Conservation (phyloP, 1,139 yeast species). For the Protomyces inundatus region DNA sequence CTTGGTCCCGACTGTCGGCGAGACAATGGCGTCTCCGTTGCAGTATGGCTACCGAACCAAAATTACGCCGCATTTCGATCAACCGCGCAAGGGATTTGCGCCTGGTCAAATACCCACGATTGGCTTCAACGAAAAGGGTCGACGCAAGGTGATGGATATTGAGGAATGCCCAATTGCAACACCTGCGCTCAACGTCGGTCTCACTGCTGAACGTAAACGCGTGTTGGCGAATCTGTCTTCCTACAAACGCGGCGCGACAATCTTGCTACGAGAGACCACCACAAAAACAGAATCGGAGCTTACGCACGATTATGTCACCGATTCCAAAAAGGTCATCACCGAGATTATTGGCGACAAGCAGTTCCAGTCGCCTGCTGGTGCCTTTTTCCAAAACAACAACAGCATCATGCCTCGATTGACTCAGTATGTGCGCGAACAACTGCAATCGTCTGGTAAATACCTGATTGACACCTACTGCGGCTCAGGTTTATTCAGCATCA, state of each 20-base stretch:
- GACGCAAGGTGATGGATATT: slow-evolving; percentile 76
- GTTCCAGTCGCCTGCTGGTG: slow-evolving; percentile 77
- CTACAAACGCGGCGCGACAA: slow-evolving; percentile 80
- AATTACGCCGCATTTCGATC: slow-evolving; percentile 89
- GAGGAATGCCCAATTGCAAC: slow-evolving; percentile 94
- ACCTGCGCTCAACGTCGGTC: slow-evolving; percentile 62
- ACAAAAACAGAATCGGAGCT: slow-evolving; percentile 36
- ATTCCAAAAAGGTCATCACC: slow-evolving; percentile 69
- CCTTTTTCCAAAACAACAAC: slow-evolving; percentile 92
- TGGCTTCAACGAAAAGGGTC: slow-evolving; percentile 82
- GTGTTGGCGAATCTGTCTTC: slow-evolving; percentile 48
- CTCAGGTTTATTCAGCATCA: slow-evolving; percentile 84
- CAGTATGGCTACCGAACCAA: slow-evolving; percentile 79
- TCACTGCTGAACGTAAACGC: slow-evolving; percentile 60
- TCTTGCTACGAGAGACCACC: slow-evolving; percentile 75
- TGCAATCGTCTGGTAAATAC: slow-evolving; percentile 50
- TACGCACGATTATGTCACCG: slow-evolving; percentile 42
- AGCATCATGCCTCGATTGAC: slow-evolving; percentile 81
- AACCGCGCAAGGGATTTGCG: slow-evolving; percentile 51
- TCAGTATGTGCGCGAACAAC: slow-evolving; percentile 66
- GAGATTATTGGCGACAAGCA: slow-evolving; percentile 67
- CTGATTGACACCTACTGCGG: slow-evolving; percentile 97
- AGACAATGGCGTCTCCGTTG: slow-evolving; percentile 75
- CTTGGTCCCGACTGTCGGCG: slow-evolving; percentile 52
- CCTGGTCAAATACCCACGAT: slow-evolving; percentile 47